phyloP scores from a whole-genome alignment of 495 filamentous ascomycete genomes.

The Hypoxylon lienhwacheense region DNA sequence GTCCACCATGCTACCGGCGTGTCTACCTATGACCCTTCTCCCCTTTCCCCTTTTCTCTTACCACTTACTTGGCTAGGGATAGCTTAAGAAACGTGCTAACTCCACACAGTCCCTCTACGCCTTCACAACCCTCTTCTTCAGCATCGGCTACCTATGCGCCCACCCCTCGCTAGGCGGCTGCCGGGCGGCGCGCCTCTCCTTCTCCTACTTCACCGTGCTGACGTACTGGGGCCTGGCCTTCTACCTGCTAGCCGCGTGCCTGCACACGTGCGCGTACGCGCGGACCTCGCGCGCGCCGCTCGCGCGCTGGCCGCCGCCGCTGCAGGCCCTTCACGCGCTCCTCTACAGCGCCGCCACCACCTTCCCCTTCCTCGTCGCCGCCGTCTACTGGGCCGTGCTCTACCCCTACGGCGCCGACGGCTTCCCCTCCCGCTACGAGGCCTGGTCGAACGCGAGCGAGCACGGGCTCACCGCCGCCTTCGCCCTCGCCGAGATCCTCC shows the following conservation, averaged over 20 bases:
- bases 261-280: slow-evolving; percentile 70
- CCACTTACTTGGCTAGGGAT: background rate
- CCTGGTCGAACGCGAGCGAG: slow-evolving; percentile 74
- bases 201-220: slow-evolving; percentile 79
- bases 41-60: background rate
- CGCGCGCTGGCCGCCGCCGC: slow-evolving; percentile 59
- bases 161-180: slow-evolving; percentile 38
- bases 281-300: slow-evolving; percentile 56
- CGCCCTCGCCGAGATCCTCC: slow-evolving; percentile 69
- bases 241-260: slow-evolving; percentile 65
- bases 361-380: slow-evolving; percentile 69
- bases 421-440: slow-evolving; percentile 53
- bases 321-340: slow-evolving; percentile 66
- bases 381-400: slow-evolving; percentile 64
- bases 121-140: slow-evolving; percentile 70
- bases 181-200: slow-evolving; percentile 49
- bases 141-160: slow-evolving; percentile 60
- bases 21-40: background rate
- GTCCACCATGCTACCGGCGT: background rate
- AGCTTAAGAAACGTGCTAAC: slow-evolving; percentile 2
- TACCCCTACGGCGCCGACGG: slow-evolving; percentile 49
- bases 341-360: slow-evolving; percentile 68
- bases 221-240: slow-evolving; percentile 81
- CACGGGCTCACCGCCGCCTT: slow-evolving; percentile 74
- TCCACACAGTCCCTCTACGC: slow-evolving; percentile 61